phyloP scores from a whole-genome alignment of 1,139 yeast genomes.

The Protomyces macrosporus region DNA sequence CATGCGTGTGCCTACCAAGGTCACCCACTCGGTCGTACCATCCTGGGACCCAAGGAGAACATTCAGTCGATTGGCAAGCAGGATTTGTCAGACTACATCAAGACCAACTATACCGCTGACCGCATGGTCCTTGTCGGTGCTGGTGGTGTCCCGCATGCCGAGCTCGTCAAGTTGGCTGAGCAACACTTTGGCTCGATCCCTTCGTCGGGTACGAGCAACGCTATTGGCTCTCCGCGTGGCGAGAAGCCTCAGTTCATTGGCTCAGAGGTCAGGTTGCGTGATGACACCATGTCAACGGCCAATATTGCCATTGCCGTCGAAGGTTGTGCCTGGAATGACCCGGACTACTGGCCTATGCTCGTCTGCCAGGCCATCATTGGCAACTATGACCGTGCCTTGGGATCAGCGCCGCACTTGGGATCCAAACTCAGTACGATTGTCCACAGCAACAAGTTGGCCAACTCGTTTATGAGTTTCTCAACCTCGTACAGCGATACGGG shows the following conservation, averaged over 20 bases:
- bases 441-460: conserved; percentile 74
- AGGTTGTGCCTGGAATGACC: conserved; percentile 96
- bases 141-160: conserved; percentile 86
- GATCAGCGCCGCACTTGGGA: conserved; percentile 81
- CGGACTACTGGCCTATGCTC: conserved; percentile 89
- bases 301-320: conserved; percentile 94
- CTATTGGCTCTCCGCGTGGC: conserved; percentile 69
- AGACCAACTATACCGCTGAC: conserved; percentile 87
- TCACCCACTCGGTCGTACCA: conserved; percentile 96
- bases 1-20: conserved; percentile 87
- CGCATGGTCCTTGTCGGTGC: conserved; percentile 96
- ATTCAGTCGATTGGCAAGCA: conserved; percentile 70
- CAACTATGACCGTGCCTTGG: conserved; percentile 92
- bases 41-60: conserved; percentile 87
- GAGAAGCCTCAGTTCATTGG: conserved; percentile 71
- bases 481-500: conserved; percentile 98
- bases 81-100: conserved; percentile 74
- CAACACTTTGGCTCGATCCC: conserved; percentile 72
- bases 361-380: conserved; percentile 97
- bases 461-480: conserved; percentile 92
- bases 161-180: conserved; percentile 69
- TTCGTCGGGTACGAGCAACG: conserved; percentile 56
- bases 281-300: conserved; percentile 76
- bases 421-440: conserved; percentile 76
- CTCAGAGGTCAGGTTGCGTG: conserved; percentile 79